Evolutionary conservation across 2,329 filamentous ascomycete genomes (phyloP).

Genomic region (Alternaria consortialis): DNA sequence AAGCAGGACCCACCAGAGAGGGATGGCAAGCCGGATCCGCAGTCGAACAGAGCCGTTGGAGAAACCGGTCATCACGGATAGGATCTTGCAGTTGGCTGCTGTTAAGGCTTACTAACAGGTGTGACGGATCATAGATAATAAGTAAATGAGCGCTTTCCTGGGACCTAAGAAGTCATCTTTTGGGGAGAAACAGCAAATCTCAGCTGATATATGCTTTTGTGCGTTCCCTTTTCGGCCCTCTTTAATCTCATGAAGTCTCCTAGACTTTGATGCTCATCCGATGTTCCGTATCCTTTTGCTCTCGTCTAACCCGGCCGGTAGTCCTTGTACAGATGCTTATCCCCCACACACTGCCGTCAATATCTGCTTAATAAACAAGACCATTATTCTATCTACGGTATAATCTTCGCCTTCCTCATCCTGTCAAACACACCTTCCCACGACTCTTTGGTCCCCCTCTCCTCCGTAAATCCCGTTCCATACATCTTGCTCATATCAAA

Average conservation of each 20-base stretch:
- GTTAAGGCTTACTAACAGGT: slow-evolving; percentile 6
- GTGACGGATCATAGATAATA: neutral
- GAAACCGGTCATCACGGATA: slow-evolving; percentile 29
- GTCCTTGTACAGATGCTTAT: too few species aligned
- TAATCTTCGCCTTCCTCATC: slow-evolving; percentile 55
- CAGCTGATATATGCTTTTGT: too few species aligned
- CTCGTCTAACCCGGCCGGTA: too few species aligned
- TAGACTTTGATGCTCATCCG: too few species aligned
- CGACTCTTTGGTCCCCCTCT: slow-evolving; percentile 49
- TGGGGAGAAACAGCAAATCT: too few species aligned
- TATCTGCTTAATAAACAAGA: too few species aligned
- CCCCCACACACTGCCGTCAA: too few species aligned
- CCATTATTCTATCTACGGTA: slow-evolving; percentile 36
- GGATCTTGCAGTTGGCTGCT: slow-evolving; percentile 11
- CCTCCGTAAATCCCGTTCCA: slow-evolving; percentile 54
- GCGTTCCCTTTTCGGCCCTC: too few species aligned
- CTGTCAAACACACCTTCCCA: slow-evolving; percentile 57
- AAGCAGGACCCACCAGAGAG: slow-evolving; percentile 16
- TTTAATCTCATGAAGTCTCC: too few species aligned
- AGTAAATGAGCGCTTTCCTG: too few species aligned
- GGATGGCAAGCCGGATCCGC: neutral
- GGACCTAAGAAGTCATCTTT: too few species aligned
- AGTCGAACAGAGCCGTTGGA: slow-evolving; percentile 30
- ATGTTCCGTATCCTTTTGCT: too few species aligned
- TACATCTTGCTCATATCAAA: slow-evolving; percentile 58